Evolutionary conservation across 1,139 yeast genomes (phyloP).

Genomic region (Kluyveromyces sp.): DNA sequence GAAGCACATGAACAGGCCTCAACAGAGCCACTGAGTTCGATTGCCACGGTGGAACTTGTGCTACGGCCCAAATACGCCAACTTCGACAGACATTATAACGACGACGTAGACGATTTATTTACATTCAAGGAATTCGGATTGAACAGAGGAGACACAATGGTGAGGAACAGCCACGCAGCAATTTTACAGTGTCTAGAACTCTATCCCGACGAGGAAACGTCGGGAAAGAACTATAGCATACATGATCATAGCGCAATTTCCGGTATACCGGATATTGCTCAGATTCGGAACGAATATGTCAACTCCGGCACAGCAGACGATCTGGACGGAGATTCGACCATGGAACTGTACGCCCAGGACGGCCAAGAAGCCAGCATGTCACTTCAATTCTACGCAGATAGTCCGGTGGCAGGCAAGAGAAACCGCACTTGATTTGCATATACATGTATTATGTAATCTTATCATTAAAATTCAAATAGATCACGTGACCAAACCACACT

Average conservation of each 20-base stretch:
- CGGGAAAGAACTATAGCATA: too few relatives aligned
- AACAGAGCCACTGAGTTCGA: constrained; percentile 1
- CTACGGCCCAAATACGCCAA: constrained; percentile 32
- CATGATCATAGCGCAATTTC: constrained; percentile 4
- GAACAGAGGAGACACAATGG: constrained; percentile 35
- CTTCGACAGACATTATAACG: constrained; percentile 33
- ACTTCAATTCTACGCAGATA: constrained; percentile 16
- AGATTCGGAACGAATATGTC: constrained; percentile 8
- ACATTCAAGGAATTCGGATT: constrained; percentile 35
- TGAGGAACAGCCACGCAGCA: constrained; percentile 29
- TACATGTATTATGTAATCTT: too few relatives aligned
- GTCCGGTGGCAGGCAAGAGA: constrained; percentile 10
- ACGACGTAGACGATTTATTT: constrained; percentile 32
- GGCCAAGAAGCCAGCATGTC: constrained; percentile 25
- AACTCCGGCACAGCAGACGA: constrained; percentile 22
- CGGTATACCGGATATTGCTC: constrained; percentile 7
- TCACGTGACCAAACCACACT: too few relatives aligned
- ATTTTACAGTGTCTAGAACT: constrained; percentile 28
- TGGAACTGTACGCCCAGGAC: constrained; percentile 16
- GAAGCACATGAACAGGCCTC: not conserved
- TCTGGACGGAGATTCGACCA: constrained; percentile 13
- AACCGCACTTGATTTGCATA: not conserved
- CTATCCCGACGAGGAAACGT: constrained; percentile 12
- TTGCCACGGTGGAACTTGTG: constrained; percentile 29
- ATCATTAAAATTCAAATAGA: too few relatives aligned